Evolutionary conservation across 371 early-diverging fungal genomes (phyloP), one percentile per base, ranked within the genome.

Genomic region (Mucor velutinosus): DNA sequence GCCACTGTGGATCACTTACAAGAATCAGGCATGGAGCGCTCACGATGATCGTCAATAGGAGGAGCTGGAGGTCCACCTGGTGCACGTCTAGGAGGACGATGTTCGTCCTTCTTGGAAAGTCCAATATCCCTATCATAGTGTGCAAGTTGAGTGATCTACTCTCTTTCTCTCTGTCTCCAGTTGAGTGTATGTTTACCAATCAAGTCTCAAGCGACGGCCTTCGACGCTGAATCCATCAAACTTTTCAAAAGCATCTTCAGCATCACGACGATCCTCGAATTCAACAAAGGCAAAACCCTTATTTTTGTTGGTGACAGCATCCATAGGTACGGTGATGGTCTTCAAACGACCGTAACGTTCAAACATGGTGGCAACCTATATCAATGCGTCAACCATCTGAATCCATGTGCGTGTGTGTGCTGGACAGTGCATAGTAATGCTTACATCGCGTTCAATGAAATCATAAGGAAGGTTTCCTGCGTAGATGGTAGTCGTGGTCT

Each of bases 381-480:
- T 15, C 23, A 3, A 27, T 53, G 23, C 25, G 15, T 30, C 15
- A 57, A 30, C 6, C 10, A 32, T 27, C 15, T 15, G 3, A 0
- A 4, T 29, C 6, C 14, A 3, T 49, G 41, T 25, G 0, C 3
- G 5, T 4, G 2, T 25, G 4, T n/a, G 15, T 49, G 43, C n/a
- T 7, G 27, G 7, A 35, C 35, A 45, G 23, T 25, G 5, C 21
- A 8, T 19, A 23, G 15, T 19, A 15, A 47, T n/a, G 37, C 74
- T 69, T 76, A 81, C 89, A 72, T 93, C 92, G 15, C 81, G 79
- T 69, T 93, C 92, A 58, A 83, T 80, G 69, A 86, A 92, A 55
- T 78, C 80, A 67, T 93, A 93, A n/a, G 93, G 93, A 65, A 93
- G 82, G 67, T 92, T 93, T 55, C 93, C 93, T n/a, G 91, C 86